These are phyloP conservation scores for Nicotiana otophora DNA, from an alignment of 257 asterid genomes.

Conservation along the genomic window DNA sequence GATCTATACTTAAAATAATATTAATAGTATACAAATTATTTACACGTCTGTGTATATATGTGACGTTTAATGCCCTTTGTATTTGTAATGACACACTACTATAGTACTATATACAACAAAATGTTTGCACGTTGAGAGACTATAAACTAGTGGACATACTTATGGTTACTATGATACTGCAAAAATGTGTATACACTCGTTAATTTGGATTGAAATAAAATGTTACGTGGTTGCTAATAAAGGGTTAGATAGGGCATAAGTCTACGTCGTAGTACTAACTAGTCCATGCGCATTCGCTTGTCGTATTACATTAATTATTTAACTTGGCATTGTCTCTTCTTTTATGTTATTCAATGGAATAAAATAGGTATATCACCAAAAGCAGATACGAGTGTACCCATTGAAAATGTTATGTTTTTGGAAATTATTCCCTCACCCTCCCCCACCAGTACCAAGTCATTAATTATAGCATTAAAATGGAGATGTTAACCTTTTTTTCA, in stretches of 20 bases:
- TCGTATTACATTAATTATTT: neutral
- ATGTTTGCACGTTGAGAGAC: neutral
- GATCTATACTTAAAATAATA: too few relatives aligned
- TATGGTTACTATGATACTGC: neutral
- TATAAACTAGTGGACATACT: neutral
- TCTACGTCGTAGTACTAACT: neutral
- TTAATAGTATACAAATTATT: too few relatives aligned
- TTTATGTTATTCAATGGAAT: constrained; percentile 30
- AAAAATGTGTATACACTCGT: neutral
- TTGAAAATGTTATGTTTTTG: neutral
- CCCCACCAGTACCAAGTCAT: neutral
- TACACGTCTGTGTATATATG: too few relatives aligned
- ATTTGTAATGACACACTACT: neutral
- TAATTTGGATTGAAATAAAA: neutral
- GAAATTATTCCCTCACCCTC: neutral
- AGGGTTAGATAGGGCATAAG: neutral
- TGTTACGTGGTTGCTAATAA: neutral
- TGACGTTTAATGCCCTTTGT: too few relatives aligned
- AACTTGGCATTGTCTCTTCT: constrained; percentile 25
- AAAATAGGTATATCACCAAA: constrained; percentile 12
- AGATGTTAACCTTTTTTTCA: neutral
- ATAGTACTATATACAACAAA: neutral
- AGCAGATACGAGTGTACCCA: neutral
- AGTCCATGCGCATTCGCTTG: constrained; percentile 35
- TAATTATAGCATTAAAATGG: neutral